phyloP scores from a whole-genome alignment of 1,139 yeast species.

The Yamadazyma atmosphaerica region DNA sequence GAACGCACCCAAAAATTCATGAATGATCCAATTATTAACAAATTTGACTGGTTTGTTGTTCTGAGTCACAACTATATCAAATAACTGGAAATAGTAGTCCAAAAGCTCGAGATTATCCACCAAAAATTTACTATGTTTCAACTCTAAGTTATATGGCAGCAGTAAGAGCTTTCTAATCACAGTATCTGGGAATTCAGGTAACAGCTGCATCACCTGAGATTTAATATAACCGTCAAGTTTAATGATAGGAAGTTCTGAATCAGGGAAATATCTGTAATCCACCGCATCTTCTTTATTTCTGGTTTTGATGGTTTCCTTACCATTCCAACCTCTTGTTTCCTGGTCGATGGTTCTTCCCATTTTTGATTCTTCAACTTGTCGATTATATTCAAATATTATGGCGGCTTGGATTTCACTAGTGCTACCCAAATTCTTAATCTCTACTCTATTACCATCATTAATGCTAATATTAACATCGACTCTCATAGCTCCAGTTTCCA shows the following conservation, averaged over 20 bases:
- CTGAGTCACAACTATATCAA: constrained; percentile 20
- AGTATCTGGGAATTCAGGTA: constrained; percentile 70
- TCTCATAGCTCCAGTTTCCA: constrained; percentile 93
- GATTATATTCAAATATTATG: constrained; percentile 65
- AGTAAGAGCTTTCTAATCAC: constrained; percentile 48
- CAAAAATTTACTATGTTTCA: constrained; percentile 72
- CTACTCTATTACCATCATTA: constrained; percentile 70
- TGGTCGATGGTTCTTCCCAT: constrained; percentile 40
- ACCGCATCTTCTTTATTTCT: constrained; percentile 79
- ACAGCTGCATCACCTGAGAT: constrained; percentile 31
- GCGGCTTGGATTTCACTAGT: constrained; percentile 81
- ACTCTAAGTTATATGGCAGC: constrained; percentile 56
- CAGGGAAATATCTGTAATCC: constrained; percentile 94
- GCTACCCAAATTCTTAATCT: constrained; percentile 84
- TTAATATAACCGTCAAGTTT: constrained; percentile 38
- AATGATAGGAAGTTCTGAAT: constrained; percentile 77
- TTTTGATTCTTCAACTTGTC: constrained; percentile 56
- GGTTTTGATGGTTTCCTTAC: constrained; percentile 59
- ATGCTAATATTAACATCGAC: constrained; percentile 92
- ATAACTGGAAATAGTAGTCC: constrained; percentile 52
- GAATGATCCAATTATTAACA: constrained; percentile 81
- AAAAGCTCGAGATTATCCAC: constrained; percentile 46
- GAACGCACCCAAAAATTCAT: constrained; percentile 74
- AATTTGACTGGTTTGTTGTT: constrained; percentile 29
- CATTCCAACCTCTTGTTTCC: constrained; percentile 95